Evolutionary conservation across 345 rosid genomes (phyloP).

Genomic region (Combretum micranthum): DNA sequence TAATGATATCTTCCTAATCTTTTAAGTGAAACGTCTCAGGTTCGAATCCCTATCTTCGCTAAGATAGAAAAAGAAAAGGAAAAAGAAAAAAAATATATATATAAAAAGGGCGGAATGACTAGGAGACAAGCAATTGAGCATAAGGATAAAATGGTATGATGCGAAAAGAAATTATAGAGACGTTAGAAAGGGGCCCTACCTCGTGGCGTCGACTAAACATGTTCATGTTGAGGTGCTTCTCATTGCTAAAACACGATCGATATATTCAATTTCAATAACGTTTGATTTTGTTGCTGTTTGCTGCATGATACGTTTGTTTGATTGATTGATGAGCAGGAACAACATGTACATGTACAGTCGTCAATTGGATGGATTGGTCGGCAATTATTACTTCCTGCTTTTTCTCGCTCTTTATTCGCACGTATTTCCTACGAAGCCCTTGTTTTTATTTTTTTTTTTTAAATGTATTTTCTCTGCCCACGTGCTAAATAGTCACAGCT

Average conservation of each 20-base stretch:
- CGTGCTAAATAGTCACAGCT: background rate
- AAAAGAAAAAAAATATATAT: no score
- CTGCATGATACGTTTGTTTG: background rate
- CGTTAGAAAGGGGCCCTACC: conserved; percentile 6
- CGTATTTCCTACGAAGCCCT: background rate
- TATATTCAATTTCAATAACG: no score
- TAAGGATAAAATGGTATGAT: no score
- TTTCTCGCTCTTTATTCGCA: background rate
- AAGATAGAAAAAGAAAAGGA: no score
- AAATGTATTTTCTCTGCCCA: background rate
- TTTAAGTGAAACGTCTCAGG: no score
- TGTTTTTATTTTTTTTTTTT: background rate
- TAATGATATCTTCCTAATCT: no score
- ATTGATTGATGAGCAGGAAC: background rate
- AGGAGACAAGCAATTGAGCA: no score
- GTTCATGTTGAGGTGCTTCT: background rate
- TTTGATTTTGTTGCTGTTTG: no score
- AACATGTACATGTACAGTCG: background rate
- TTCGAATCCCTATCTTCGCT: no score
- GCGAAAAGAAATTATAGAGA: background rate
- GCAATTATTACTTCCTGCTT: conserved; percentile 1
- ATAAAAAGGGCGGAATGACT: no score
- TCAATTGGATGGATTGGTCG: conserved; percentile 5
- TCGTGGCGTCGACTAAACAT: conserved; percentile 6
- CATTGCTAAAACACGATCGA: no score